A percentile compares a stretch with the other conserved stretches of the same genome.
Conservation (phyloP, 73 alveolate species). For the Effrenium voratum region DNA sequence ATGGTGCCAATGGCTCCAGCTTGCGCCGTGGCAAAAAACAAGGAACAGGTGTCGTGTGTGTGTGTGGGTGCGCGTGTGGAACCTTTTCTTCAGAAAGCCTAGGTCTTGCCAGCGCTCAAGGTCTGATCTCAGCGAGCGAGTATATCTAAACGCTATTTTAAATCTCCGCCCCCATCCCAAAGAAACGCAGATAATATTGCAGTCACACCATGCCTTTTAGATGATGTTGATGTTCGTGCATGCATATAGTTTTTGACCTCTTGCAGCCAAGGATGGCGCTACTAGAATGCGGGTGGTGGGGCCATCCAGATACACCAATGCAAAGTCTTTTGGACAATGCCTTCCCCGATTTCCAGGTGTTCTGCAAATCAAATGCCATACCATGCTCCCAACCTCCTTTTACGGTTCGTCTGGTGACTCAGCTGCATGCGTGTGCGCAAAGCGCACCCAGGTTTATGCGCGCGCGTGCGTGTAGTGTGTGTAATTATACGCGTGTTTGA, state of each 20-base stretch:
- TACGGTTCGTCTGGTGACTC: neutral
- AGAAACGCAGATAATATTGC: neutral
- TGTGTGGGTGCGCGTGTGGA: neutral
- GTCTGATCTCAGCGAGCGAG: too few relatives aligned
- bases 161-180: neutral
- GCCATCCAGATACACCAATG: neutral
- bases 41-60: neutral
- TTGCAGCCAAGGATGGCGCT: constrained; percentile 31
- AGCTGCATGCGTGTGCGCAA: too few relatives aligned
- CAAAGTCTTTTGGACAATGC: constrained; percentile 13
- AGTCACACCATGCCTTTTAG: neutral
- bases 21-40: neutral
- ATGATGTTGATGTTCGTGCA: neutral
- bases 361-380: neutral
- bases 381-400: constrained; percentile 25
- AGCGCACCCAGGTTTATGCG: too few relatives aligned
- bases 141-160: neutral
- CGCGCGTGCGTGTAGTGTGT: too few relatives aligned
- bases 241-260: neutral
- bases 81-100: neutral
- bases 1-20: constrained; percentile 29
- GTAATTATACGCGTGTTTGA: too few relatives aligned
- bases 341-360: neutral
- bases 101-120: too few relatives aligned
- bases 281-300: neutral